Base-by-base conservation (phyloP, 129 eudicot species). In the Logfia minima region DNA sequence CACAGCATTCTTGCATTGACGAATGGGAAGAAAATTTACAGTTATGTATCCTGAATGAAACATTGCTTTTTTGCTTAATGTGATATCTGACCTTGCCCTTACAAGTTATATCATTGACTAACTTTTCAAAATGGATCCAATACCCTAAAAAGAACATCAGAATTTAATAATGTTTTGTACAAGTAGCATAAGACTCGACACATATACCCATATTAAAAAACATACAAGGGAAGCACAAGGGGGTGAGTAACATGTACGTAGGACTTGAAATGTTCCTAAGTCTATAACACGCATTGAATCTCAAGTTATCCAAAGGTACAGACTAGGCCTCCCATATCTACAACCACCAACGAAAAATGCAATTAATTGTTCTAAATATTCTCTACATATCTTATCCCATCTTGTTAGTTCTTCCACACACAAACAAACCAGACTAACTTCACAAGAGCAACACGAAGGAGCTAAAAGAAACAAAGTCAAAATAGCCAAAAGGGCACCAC, bases 401-500 rank as follows among this genome's bases (percentile, higher is more conserved):
- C 55, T 48, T 45, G 53, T 45, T 3, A 48, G 55, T 48, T 48
- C 55, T 48, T 48, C n/a, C 1, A 48, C 18, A 45, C 18, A 48
- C n/a, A 48, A 48, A 14, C 53, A 48, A 14, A 48, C 5, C 55
- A 48, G n/a, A 14, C 13, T 11, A 14, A 14, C 55, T 48, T 48
- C 55, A 48, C 55, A 45, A 45, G 55, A 48, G n/a, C n/a, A 66
- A 55, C 66, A 66, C 6, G 17, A 48, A 22, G 17, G n/a, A 31
- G 2, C 4, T 17, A 76, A 48, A 48, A n/a, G 0, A 19, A 77
- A 55, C 51, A 32, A 77, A 32, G 65, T 21, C 16, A 66, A 52
- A 66, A 76, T n/a, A 76, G 34, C 65, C 68, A 32, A 32, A 67
- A 53, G 18, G 55, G 56, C 7, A 55, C 34, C n/a, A 22, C 31